Percentiles rank a stretch among this genome's conserved stretches.
These are phyloP conservation scores for Hebeloma cylindrosporum DNA, from an alignment of 768 basidiomycete species.

Conservation along the genomic window DNA sequence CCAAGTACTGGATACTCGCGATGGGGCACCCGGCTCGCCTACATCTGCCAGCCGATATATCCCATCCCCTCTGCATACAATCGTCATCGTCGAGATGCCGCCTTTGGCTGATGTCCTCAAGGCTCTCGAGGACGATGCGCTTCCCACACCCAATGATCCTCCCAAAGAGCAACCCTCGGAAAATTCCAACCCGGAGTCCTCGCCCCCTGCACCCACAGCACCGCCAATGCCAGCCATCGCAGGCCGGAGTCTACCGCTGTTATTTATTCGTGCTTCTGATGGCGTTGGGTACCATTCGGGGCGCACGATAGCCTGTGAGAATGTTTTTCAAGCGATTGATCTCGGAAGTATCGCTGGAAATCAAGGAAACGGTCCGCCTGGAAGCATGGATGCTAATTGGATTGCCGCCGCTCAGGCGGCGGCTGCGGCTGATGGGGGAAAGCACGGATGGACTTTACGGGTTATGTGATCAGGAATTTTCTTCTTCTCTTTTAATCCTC, in stretches of 20 bases:
- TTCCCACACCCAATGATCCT: constrained; percentile 41
- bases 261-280: constrained; percentile 80
- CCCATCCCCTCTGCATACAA: constrained; percentile 63
- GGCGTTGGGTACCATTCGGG: constrained; percentile 92
- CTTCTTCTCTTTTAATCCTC: constrained; percentile 16
- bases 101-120: constrained; percentile 72
- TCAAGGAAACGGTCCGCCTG: constrained; percentile 44
- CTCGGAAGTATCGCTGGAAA: constrained; percentile 50
- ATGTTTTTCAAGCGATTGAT: constrained; percentile 71
- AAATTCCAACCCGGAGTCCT: constrained; percentile 26
- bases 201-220: constrained; percentile 21
- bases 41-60: constrained; percentile 50
- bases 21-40: constrained; percentile 28
- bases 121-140: constrained; percentile 70
- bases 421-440: constrained; percentile 60
- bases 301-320: constrained; percentile 79
- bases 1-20: constrained; percentile 30
- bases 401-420: constrained; percentile 73
- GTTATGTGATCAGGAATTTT: constrained; percentile 58
- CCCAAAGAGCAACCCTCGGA: constrained; percentile 37
- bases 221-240: constrained; percentile 53
- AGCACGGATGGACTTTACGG: constrained; percentile 77
- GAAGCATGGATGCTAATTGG: constrained; percentile 63
- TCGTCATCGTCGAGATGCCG: constrained; percentile 87
- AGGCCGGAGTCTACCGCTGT: constrained; percentile 69